Conservation (phyloP, 306 rosid genomes). For the Dalbergia oliveri region DNA sequence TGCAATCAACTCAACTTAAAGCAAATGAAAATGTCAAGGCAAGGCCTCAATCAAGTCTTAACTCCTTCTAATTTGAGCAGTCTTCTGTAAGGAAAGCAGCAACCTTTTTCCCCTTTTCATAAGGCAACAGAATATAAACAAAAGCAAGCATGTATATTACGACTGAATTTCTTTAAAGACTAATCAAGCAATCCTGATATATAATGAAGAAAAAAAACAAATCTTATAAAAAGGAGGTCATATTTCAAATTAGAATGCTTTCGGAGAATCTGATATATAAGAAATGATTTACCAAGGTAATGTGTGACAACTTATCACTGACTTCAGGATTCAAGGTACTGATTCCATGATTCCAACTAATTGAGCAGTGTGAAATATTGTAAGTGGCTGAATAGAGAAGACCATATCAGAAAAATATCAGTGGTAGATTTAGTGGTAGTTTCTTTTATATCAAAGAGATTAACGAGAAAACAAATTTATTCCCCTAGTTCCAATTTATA, state of each 20-base stretch:
- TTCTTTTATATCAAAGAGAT: background rate
- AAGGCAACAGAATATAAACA: conserved; percentile 1
- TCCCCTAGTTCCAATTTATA: conserved; percentile 29
- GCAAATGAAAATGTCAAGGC: background rate
- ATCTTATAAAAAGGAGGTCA: conserved; percentile 12
- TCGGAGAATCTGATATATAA: conserved; percentile 25
- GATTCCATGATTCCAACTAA: conserved; percentile 52
- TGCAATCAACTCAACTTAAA: conserved; percentile 14
- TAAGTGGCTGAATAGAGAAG: conserved; percentile 74
- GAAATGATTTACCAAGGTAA: conserved; percentile 75
- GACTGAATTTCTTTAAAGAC: background rate
- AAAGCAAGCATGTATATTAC: background rate
- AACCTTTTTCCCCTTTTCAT: background rate
- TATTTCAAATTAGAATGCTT: conserved; percentile 13
- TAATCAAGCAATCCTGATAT: conserved; percentile 1
- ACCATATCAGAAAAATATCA: conserved; percentile 3
- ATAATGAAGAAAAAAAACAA: background rate
- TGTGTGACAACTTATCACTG: conserved; percentile 67
- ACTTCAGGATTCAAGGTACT: conserved; percentile 57
- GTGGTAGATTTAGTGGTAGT: background rate
- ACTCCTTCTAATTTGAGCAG: background rate
- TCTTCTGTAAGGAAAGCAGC: conserved; percentile 5
- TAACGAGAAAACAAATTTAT: conserved; percentile 4
- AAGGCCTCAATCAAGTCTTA: background rate
- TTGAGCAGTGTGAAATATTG: conserved; percentile 70